Evolutionary conservation across 2,329 filamentous ascomycete species (phyloP).

Genomic region (Aspergillus sp.): DNA sequence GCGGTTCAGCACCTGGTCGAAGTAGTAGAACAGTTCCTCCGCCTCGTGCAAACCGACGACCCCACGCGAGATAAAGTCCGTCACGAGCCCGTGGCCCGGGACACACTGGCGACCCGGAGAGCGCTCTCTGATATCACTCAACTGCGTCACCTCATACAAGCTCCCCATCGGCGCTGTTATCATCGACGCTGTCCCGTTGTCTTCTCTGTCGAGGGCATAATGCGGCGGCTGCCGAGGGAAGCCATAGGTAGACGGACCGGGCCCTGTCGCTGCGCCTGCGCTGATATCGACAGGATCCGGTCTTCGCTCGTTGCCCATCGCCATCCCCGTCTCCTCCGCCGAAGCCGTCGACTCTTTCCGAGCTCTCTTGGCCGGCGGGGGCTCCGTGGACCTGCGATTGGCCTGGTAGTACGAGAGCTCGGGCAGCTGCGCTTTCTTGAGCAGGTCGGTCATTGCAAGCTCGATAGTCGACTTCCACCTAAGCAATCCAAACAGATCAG

Average conservation of each 20-base stretch:
- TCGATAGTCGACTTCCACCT: slow-evolving; percentile 33
- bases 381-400: slow-evolving; percentile 19
- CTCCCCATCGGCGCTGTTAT: slow-evolving; percentile 40
- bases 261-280: slow-evolving; percentile 7
- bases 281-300: slow-evolving; percentile 9
- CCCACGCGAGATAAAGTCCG: slow-evolving; percentile 45
- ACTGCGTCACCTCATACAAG: slow-evolving; percentile 41
- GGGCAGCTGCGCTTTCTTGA: slow-evolving; percentile 28
- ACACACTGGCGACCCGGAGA: slow-evolving; percentile 23
- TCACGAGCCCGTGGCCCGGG: slow-evolving; percentile 26
- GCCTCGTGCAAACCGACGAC: slow-evolving; percentile 36
- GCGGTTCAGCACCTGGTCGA: slow-evolving; percentile 33
- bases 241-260: slow-evolving; percentile 14
- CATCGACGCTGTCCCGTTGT: slow-evolving; percentile 26
- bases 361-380: slow-evolving; percentile 19
- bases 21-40: slow-evolving; percentile 34
- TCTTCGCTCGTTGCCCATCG: slow-evolving; percentile 10
- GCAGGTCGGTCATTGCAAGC: slow-evolving; percentile 29
- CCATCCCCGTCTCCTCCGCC: slow-evolving; percentile 17
- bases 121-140: slow-evolving; percentile 28
- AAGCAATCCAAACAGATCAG: slow-evolving; percentile 1
- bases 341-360: slow-evolving; percentile 27
- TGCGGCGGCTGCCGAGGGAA: slow-evolving; percentile 20
- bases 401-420: slow-evolving; percentile 31
- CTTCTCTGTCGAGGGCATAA: slow-evolving; percentile 28